Base-by-base conservation (phyloP, 495 filamentous ascomycete species). In the Lepraria neglecta region DNA sequence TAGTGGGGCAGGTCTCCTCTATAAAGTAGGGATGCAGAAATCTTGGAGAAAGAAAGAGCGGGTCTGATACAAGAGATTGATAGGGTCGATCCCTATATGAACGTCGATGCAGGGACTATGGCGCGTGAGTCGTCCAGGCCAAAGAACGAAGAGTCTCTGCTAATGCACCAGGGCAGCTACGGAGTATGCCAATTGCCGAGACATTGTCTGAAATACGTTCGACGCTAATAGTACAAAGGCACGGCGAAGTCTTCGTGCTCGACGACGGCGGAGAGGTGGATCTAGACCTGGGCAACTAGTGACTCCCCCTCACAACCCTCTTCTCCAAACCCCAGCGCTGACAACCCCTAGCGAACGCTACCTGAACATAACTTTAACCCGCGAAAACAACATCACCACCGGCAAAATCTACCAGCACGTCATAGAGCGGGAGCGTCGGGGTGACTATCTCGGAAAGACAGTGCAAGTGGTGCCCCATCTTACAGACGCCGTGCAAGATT, bases 391-490 rank as follows among this genome's bases (percentile, higher is more conserved):
- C 70, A 94, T 97, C 74, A 97, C 92, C 27, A 96, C 92, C 11
- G 94, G 94, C 63, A 97, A 97, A 78, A 87, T 97, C 63, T 97
- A 96, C 74, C 78, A 89, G 70, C 81, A 87, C 63, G 94, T 97
- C 24, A 92, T 96, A 62, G 78, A 87, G 69, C 79, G 78, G 62
- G 87, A 96, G 75, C 81, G 91, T 53, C 75, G 77, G 31, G 92
- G 92, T 30, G 83, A 90, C 69, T 98, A 97, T 66, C 83, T 97
- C 9, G 94, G 94, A 59, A 85, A 86, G 67, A 98, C 94, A 0
- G 92, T 96, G 21, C 92, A 96, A 72, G 87, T 96, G 9, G 92
- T 97, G 19, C 92, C 92, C 2, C 92, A 97, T 71, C 74, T 97
- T 47, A 95, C 90, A 21, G 83, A 95, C 67, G 89, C 85, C 3